Evolutionary conservation across 2,329 filamentous ascomycete genomes (phyloP).

Genomic region (Fusarium nygamai): DNA sequence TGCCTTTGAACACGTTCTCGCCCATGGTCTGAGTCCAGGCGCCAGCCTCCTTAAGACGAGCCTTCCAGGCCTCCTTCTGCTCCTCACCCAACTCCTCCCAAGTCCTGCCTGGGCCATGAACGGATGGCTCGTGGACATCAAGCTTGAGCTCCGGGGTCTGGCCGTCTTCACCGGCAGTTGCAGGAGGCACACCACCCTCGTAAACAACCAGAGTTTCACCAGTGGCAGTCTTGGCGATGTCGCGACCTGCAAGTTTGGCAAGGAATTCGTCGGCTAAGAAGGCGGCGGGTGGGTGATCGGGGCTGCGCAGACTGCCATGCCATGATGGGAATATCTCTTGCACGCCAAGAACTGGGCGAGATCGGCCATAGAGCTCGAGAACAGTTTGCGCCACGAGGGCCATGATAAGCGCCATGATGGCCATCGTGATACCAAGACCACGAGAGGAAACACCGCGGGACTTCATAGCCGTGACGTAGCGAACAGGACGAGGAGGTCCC

Average conservation of each 20-base stretch:
- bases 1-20: slow-evolving; percentile 78
- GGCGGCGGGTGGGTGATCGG: slow-evolving; percentile 38
- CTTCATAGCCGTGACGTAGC: slow-evolving; percentile 75
- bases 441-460: slow-evolving; percentile 62
- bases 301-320: slow-evolving; percentile 47
- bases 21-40: slow-evolving; percentile 84
- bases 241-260: slow-evolving; percentile 51
- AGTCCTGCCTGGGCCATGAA: slow-evolving; percentile 63
- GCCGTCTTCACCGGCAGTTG: slow-evolving; percentile 29
- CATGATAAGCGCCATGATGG: slow-evolving; percentile 68
- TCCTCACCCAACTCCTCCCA: slow-evolving; percentile 77
- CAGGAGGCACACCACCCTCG: slow-evolving; percentile 37
- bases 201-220: slow-evolving; percentile 54
- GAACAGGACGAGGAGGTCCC: slow-evolving; percentile 60
- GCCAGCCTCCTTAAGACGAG: slow-evolving; percentile 73
- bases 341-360: slow-evolving; percentile 65
- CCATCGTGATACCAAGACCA: slow-evolving; percentile 63
- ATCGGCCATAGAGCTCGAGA: slow-evolving; percentile 69
- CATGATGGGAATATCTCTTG: slow-evolving; percentile 64
- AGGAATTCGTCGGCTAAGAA: slow-evolving; percentile 48
- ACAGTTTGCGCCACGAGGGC: slow-evolving; percentile 71
- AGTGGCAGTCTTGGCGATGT: slow-evolving; percentile 40
- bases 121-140: slow-evolving; percentile 58
- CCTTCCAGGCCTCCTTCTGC: slow-evolving; percentile 75
- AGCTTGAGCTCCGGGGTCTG: slow-evolving; percentile 49